These are phyloP conservation scores for Rhizoctonia solani DNA, from an alignment of 1,284 basidiomycete species.

Conservation along the genomic window DNA sequence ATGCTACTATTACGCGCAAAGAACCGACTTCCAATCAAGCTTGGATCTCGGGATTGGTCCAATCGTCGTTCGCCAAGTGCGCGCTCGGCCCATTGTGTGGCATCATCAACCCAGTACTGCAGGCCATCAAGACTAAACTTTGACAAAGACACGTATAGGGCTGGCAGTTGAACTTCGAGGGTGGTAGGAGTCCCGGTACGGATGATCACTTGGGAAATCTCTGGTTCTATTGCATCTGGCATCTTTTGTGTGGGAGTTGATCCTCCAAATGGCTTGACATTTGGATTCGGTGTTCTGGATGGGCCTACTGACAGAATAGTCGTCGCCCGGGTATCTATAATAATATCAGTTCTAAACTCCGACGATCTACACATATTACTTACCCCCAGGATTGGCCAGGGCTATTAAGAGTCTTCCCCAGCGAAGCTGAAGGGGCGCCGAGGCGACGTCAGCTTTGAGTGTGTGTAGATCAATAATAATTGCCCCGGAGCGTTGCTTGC, in stretches of 20 bases:
- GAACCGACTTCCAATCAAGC: slow-evolving; percentile 81
- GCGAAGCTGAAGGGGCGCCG: slow-evolving; percentile 38
- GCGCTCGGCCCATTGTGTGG: slow-evolving; percentile 64
- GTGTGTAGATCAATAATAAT: slow-evolving; percentile 66
- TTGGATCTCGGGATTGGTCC: slow-evolving; percentile 53
- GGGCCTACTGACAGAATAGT: slow-evolving; percentile 41
- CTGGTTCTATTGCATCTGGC: slow-evolving; percentile 15
- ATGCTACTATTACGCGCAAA: slow-evolving; percentile 58
- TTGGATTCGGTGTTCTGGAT: background rate
- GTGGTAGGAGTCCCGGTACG: slow-evolving; percentile 44
- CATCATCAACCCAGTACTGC: slow-evolving; percentile 85
- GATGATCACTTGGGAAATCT: slow-evolving; percentile 18
- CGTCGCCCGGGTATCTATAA: slow-evolving; percentile 36
- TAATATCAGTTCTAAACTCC: background rate
- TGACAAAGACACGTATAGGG: slow-evolving; percentile 62
- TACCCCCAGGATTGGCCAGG: slow-evolving; percentile 48
- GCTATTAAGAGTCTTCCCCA: slow-evolving; percentile 56
- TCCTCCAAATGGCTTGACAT: slow-evolving; percentile 3
- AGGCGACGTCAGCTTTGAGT: slow-evolving; percentile 51
- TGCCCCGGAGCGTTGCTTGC: slow-evolving; percentile 62
- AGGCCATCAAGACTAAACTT: slow-evolving; percentile 72
- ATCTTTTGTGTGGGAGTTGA: slow-evolving; percentile 32
- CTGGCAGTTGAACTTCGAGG: slow-evolving; percentile 64
- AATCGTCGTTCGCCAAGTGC: slow-evolving; percentile 43
- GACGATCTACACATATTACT: background rate